Percentiles rank a stretch among this genome's conserved stretches.
These are phyloP conservation scores for Kwoniella shandongensis DNA, from an alignment of 768 basidiomycete genomes.

Conservation along the genomic window DNA sequence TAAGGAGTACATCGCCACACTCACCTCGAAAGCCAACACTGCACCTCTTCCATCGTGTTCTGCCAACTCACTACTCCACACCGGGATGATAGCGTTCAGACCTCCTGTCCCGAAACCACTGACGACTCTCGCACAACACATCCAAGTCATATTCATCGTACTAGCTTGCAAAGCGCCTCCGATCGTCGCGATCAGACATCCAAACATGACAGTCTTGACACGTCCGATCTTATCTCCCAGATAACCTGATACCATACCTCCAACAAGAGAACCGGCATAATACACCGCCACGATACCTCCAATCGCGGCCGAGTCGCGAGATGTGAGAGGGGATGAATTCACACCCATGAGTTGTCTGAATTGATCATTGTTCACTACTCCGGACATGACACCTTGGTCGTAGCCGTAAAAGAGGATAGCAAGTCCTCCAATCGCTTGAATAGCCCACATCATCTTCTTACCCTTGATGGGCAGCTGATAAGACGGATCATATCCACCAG, in stretches of 20 bases:
- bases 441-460: constrained; percentile 15
- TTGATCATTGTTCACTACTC: constrained; percentile 23
- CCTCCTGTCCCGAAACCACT: constrained; percentile 31
- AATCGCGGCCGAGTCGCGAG: constrained; percentile 11
- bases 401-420: constrained; percentile 35
- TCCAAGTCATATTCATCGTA: constrained; percentile 30
- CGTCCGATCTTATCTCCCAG: constrained; percentile 36
- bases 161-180: constrained; percentile 37
- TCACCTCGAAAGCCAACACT: constrained; percentile 33
- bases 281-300: constrained; percentile 43
- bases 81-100: constrained; percentile 45
- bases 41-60: constrained; percentile 34
- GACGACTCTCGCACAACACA: constrained; percentile 36
- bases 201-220: constrained; percentile 32
- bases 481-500: constrained; percentile 10
- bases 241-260: constrained; percentile 31
- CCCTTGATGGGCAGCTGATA: constrained; percentile 11
- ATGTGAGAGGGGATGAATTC: constrained; percentile 10
- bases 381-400: constrained; percentile 22
- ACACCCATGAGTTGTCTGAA: constrained; percentile 34
- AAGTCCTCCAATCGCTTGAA: constrained; percentile 27
- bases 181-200: constrained; percentile 26
- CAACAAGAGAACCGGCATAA: constrained; percentile 38
- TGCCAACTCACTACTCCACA: constrained; percentile 37
- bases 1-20: neutral